Base-by-base conservation (phyloP, 1,284 basidiomycete species). In the Crucibulum cyathiforme region DNA sequence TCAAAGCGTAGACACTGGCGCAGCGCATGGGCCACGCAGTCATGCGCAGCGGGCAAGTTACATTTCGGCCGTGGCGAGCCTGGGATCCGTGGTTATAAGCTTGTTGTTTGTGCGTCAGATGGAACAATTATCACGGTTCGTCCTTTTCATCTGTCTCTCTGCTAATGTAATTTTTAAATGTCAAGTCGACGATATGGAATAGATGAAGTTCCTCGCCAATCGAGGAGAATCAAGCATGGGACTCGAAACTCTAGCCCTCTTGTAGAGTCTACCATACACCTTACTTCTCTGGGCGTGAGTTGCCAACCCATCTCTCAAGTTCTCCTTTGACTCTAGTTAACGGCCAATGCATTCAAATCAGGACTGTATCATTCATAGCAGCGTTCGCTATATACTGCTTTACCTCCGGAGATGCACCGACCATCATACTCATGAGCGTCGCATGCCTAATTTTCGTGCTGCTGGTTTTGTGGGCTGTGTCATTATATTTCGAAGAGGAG, bases 251-350 rank as follows among this genome's bases (percentile, higher is more conserved):
- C 66, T 84, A 4, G 80, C 82, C 2, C 73, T 82, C 52, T 66
- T 83, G 50, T 82, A 79, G 65, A 78, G 80, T 48, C 68, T 84
- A 39, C 82, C 82, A 1, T 83, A 79, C 56, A 79, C 78, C 36
- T 62, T 83, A 51, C 73, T 83, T 12, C 77, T 82, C 72, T 84
- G 81, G 81, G 75, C 74, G 82, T 83, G 61, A 61, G 77, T 71
- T 7, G 53, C 49, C 19, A 19, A 49, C 17, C 43, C 8, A 2
- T 19, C 34, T 38, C 39, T 51, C 24, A 12, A 12, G 52, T 13
- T n/a, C 7, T 12, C 36, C 38, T 8, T 38, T 43, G 48, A 36
- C 19, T 49, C 35, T 31, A 12, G 10, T 39, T 17, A 45, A 45
- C 24, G 12, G 39, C 39, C 45, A 19, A 53, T 53, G 17, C 36